Conservation (phyloP, 306 rosid species). For the Malus orientalis region DNA sequence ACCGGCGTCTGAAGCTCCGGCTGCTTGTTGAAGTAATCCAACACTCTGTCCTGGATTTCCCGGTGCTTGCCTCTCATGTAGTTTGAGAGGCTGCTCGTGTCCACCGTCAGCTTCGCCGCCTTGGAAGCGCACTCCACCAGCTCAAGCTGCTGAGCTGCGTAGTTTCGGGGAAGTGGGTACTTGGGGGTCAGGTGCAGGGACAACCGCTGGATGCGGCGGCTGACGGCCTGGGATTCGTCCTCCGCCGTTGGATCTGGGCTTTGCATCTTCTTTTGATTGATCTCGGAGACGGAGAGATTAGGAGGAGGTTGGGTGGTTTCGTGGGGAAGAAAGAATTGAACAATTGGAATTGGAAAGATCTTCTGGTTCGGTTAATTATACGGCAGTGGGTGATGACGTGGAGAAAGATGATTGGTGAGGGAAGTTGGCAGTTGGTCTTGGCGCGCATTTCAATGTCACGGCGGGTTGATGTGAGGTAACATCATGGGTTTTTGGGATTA, state of each 20-base stretch:
- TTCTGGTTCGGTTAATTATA: not conserved
- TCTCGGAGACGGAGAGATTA: not conserved
- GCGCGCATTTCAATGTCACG: slow-evolving; percentile 33
- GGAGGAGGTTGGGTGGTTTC: not conserved
- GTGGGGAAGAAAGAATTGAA: not conserved
- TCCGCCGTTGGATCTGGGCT: slow-evolving; percentile 6
- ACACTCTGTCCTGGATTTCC: slow-evolving; percentile 61
- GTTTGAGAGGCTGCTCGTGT: slow-evolving; percentile 23
- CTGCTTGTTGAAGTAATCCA: slow-evolving; percentile 50
- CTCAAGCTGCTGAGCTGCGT: not conserved
- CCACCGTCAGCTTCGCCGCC: slow-evolving; percentile 34
- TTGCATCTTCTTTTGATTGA: slow-evolving; percentile 5
- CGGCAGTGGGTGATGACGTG: slow-evolving; percentile 22
- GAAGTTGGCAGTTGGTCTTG: not conserved
- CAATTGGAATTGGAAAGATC: not conserved
- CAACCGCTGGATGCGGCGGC: slow-evolving; percentile 51
- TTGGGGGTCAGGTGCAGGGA: slow-evolving; percentile 49
- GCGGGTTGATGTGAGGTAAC: not conserved
- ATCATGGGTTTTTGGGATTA: not conserved
- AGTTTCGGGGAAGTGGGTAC: not conserved
- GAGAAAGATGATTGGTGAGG: not conserved
- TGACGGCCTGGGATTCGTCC: slow-evolving; percentile 21
- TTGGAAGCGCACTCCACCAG: slow-evolving; percentile 36
- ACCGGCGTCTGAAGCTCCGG: slow-evolving; percentile 78
- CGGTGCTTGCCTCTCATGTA: slow-evolving; percentile 62